These are phyloP conservation scores for Apiospora pterosperma DNA, from an alignment of 2,329 filamentous ascomycete genomes.

Conservation along the genomic window DNA sequence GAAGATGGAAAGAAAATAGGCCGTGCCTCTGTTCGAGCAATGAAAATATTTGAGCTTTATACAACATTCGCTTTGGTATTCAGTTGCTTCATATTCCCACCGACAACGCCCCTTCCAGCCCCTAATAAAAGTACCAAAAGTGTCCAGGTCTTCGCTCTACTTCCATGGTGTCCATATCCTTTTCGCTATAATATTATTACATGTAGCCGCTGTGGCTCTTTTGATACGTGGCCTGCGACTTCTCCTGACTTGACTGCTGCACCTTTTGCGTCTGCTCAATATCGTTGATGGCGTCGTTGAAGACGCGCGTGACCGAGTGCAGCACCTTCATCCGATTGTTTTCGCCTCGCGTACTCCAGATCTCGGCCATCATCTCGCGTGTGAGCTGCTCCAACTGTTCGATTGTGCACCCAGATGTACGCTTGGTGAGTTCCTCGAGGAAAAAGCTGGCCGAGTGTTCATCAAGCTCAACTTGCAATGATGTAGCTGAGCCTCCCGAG, in stretches of 20 bases:
- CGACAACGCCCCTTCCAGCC: background rate
- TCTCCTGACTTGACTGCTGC: background rate
- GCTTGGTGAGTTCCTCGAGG: slow-evolving; percentile 59
- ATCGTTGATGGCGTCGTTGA: slow-evolving; percentile 71
- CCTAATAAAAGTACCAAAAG: background rate
- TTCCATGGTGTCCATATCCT: background rate
- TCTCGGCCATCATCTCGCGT: slow-evolving; percentile 81
- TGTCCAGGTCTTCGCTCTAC: background rate
- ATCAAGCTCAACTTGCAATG: slow-evolving; percentile 41
- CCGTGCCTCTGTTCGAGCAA: background rate
- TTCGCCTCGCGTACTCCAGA: slow-evolving; percentile 76
- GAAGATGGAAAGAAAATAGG: background rate
- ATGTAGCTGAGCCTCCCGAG: slow-evolving; percentile 35
- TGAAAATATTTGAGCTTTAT: background rate
- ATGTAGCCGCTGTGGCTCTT: background rate
- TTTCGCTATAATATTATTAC: background rate
- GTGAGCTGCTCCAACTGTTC: slow-evolving; percentile 96
- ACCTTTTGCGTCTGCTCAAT: slow-evolving; percentile 43
- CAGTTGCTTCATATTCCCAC: background rate
- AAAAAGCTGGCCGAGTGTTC: slow-evolving; percentile 53
- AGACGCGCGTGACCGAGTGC: slow-evolving; percentile 60
- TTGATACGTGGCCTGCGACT: background rate
- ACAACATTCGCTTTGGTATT: background rate
- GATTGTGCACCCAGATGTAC: slow-evolving; percentile 75
- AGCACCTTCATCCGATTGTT: slow-evolving; percentile 81